Base-by-base conservation (phyloP, 1,284 basidiomycete species). In the Austroboletus niveus region DNA sequence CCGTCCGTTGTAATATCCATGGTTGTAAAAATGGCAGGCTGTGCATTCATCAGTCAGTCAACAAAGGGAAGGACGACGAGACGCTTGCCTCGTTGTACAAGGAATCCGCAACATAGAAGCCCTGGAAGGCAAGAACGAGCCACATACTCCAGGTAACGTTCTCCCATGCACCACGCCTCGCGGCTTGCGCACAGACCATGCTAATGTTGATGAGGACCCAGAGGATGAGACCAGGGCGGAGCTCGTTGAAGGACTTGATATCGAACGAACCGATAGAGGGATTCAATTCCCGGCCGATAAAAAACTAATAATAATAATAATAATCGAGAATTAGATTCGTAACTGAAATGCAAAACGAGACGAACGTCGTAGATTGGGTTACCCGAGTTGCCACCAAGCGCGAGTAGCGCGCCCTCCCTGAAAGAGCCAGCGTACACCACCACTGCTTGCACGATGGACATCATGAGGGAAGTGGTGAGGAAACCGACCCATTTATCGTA, bases 1-100 rank as follows among this genome's bases (percentile, higher is more conserved):
- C 96, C 96, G 62, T 99, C 97, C 29, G 92, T 93, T 8, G 89
- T 96, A 66, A 99, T 97, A 69, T 99, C 96, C 94, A 99, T 98
- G 17, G 92, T 94, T 9, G 92, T 95, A 56, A 99, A 81, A 63
- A 99, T 85, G 10, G 91, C 87, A 4, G 86, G 82, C 87, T 89
- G 51, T 5, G 40, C 1, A 31, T 15, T 30, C 30, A 4, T 49
- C 6, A 39, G 47, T 29, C 22, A 5, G 7, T 5, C 5, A 15
- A 42, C 7, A 29, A 5, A 14, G 12, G 22, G 27, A 11, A 15
- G 11, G 38, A 11, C 7, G 7, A 20, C 11, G 20, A 8, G 17
- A 53, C 5, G 62, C 73, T 12, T 59, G 91, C 93, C 79, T 98
- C 95, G 65, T 94, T 93, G 72, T 89, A 95, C 34, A 95, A 72